phyloP scores from a whole-genome alignment of 2,329 filamentous ascomycete species.

The Fusarium clavum region DNA sequence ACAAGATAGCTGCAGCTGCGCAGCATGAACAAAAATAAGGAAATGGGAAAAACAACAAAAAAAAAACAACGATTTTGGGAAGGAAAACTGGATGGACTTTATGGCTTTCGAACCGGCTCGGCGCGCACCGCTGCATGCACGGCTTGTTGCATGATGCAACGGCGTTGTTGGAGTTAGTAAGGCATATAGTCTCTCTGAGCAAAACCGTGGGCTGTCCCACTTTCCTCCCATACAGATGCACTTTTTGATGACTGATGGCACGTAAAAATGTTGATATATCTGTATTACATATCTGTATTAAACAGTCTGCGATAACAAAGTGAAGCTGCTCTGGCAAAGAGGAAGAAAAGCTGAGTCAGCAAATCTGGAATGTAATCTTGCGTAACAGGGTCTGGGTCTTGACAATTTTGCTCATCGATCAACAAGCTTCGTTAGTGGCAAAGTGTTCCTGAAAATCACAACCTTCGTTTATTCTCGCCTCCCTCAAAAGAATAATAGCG shows the following conservation, averaged over 20 bases:
- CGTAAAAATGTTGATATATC: neutral
- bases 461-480: neutral
- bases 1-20: conserved; percentile 28
- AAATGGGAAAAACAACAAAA: conserved; percentile 45
- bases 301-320: neutral
- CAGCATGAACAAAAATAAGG: conserved; percentile 31
- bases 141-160: conserved; percentile 16
- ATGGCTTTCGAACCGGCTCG: conserved; percentile 43
- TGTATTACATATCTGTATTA: neutral
- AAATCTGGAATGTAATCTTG: conserved; percentile 9
- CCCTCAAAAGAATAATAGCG: neutral
- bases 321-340: neutral
- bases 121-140: conserved; percentile 22
- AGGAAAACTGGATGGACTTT: conserved; percentile 41
- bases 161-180: conserved; percentile 37
- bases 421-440: conserved; percentile 2
- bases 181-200: conserved; percentile 45
- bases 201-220: conserved; percentile 38
- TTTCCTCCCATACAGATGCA: conserved; percentile 38
- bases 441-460: conserved; percentile 25
- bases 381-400: conserved; percentile 11
- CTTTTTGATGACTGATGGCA: neutral
- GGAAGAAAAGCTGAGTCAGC: conserved; percentile 12
- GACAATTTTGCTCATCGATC: conserved; percentile 11
- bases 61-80: conserved; percentile 40